A percentile compares a stretch with the other conserved stretches of the same genome.
Conservation (phyloP, 192 early-diverging fungal species). For the Entomortierella parvispora region DNA sequence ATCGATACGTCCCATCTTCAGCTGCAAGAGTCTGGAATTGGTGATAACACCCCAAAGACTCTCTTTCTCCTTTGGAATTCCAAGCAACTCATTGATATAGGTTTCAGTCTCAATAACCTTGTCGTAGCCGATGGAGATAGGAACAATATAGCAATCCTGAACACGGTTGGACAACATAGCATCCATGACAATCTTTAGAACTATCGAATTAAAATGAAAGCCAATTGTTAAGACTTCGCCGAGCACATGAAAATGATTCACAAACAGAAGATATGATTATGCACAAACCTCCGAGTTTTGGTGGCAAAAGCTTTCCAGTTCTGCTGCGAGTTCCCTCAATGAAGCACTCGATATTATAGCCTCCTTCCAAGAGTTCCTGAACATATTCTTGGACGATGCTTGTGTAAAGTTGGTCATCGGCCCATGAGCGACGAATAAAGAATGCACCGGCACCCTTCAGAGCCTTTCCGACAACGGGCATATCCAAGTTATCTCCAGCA, state of each 20-base stretch:
- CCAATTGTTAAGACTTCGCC: not conserved
- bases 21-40: constrained; percentile 62
- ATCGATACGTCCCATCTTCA: constrained; percentile 87
- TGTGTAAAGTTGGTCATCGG: constrained; percentile 77
- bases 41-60: constrained; percentile 74
- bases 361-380: constrained; percentile 71
- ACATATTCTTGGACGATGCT: constrained; percentile 81
- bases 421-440: constrained; percentile 84
- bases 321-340: constrained; percentile 86
- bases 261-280: not conserved
- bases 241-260: not conserved
- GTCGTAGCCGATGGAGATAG: constrained; percentile 86
- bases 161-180: constrained; percentile 68
- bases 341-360: constrained; percentile 86
- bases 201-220: constrained; percentile 5
- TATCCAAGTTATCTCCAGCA: constrained; percentile 86
- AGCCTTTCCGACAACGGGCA: constrained; percentile 76
- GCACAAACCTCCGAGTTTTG: constrained; percentile 71
- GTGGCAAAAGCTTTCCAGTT: constrained; percentile 82
- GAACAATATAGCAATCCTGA: constrained; percentile 78
- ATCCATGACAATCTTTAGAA: constrained; percentile 86
- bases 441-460: constrained; percentile 78
- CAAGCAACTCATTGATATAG: constrained; percentile 82
- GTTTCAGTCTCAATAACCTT: constrained; percentile 85
- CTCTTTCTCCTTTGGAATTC: constrained; percentile 84